Base-by-base conservation (phyloP, 2,329 filamentous ascomycete genomes). In the Epichloe baconii region DNA sequence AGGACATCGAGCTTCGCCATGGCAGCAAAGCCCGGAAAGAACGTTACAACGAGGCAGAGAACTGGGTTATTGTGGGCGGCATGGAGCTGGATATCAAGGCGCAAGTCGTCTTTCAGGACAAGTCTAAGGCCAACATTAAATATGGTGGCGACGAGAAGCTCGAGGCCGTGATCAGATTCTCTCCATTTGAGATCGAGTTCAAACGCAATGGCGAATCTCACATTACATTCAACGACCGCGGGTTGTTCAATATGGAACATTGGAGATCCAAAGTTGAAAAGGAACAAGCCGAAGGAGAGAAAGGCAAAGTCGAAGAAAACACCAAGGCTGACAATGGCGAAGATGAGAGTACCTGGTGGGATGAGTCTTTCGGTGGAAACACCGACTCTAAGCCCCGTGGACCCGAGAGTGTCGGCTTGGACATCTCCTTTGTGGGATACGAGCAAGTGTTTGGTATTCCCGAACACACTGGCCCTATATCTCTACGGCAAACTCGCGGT, bases 291-390 rank as follows among this genome's bases (percentile, higher is more conserved):
- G 72, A 75, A 56, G 80, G 79, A 57, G 72, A 75, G 54, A 79
- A 82, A 52, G 76, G 71, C 52, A 72, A 73, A 51, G 66, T 70
- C 46, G 68, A 64, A 4, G 66, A 72, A 52, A 65, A 69, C 10
- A 64, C 67, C n/a, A 74, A 72, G 48, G 65, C 71, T 26, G 66
- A 68, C 12, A 65, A 67, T 11, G 75, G 73, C 14, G 80, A 85
- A 56, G 86, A 93, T 57, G 86, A 96, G 64, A 86, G 83, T 68
- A 96, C 90, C 3, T 96, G 89, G 88, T 98, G 93, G 93, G 93
- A 98, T 6, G 93, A 98, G 71, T 80, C 78, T 0, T 98, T 98
- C 66, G 91, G 91, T 56, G 90, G 91, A 54, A 95, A 93, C 66
- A 97, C 90, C 0, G 93, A 98, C 67, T 80, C 84, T 5, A 98